Base-by-base conservation (phyloP, 208 protist genomes). In the Wallacemonas sp. region DNA sequence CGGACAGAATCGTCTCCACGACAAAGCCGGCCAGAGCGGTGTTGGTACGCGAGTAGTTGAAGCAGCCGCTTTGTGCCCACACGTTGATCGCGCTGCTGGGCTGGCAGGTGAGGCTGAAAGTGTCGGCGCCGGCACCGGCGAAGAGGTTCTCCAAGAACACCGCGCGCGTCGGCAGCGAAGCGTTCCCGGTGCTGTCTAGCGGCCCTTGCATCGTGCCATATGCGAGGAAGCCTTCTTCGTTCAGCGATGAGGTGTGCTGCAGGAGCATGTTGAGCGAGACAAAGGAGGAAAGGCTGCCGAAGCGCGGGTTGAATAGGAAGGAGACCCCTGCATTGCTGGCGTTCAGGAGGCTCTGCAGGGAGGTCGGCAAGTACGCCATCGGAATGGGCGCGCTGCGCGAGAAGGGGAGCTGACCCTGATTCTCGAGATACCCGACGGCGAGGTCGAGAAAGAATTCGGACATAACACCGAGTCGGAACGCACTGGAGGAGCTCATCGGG, bases 221-320 rank as follows among this genome's bases (percentile, higher is more conserved):
- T 2, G 61, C 31, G 22, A 55, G 18, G 41, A 84, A 82, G 10
- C 70, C 67, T 0, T n/a, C 55, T 22, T 85, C 82, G 12, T 65
- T 82, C 33, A 92, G 44, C 14, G 82, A 82, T 0, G 82, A 87
- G 12, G 75, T 84, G 65, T 92, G 86, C 57, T 72, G 48, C 42
- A 92, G 57, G 45, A 92, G 50, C 57, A 82, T 85, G 38, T 82
- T 64, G 59, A 92, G 68, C n/a, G 81, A 84, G 46, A 88, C 77
- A 36, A 75, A 55, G 20, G 44, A 36, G 11, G 32, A 22, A 3
- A 57, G 52, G 14, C 8, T 61, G 0, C 65, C 59, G 38, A 74
- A 76, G n/a, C 28, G 57, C 5, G 67, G 69, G 65, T 74, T 69
- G 32, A 72, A 26, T 16, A 72, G 25, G 12, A 12, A 57, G 12